These are phyloP conservation scores for Penicillium turbatum DNA, from an alignment of 495 filamentous ascomycete genomes.

Conservation along the genomic window DNA sequence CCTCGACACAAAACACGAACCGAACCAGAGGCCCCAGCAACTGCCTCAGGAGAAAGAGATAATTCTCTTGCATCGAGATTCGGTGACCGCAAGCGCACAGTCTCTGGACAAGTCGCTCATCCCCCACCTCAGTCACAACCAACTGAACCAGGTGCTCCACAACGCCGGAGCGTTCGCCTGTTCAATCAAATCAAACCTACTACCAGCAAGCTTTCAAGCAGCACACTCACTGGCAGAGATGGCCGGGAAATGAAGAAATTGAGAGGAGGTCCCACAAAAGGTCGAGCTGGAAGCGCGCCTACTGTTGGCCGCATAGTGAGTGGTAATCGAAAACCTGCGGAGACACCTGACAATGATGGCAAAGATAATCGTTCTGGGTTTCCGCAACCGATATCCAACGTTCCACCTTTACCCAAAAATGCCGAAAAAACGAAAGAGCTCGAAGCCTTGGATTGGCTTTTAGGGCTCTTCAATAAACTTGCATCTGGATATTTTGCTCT, in stretches of 20 bases:
- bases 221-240: constrained; percentile 52
- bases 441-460: constrained; percentile 69
- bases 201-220: constrained; percentile 49
- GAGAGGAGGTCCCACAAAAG: constrained; percentile 59
- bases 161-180: constrained; percentile 74
- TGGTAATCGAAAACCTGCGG: constrained; percentile 63
- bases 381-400: constrained; percentile 21
- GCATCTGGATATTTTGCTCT: constrained; percentile 73
- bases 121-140: constrained; percentile 45
- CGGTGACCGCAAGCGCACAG: constrained; percentile 73
- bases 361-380: constrained; percentile 45
- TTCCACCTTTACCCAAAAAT: constrained; percentile 27
- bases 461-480: constrained; percentile 82
- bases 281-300: constrained; percentile 49
- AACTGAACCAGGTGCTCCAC: constrained; percentile 61
- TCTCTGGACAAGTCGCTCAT: constrained; percentile 75
- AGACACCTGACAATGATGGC: constrained; percentile 62
- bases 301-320: constrained; percentile 81
- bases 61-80: constrained; percentile 31
- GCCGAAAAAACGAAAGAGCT: constrained; percentile 56
- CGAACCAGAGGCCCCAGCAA: constrained; percentile 47
- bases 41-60: constrained; percentile 32
- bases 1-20: constrained; percentile 47
- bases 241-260: constrained; percentile 74
- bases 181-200: constrained; percentile 66